phyloP scores from a whole-genome alignment of 768 basidiomycete genomes.

The Macrolepiota dolichaula region DNA sequence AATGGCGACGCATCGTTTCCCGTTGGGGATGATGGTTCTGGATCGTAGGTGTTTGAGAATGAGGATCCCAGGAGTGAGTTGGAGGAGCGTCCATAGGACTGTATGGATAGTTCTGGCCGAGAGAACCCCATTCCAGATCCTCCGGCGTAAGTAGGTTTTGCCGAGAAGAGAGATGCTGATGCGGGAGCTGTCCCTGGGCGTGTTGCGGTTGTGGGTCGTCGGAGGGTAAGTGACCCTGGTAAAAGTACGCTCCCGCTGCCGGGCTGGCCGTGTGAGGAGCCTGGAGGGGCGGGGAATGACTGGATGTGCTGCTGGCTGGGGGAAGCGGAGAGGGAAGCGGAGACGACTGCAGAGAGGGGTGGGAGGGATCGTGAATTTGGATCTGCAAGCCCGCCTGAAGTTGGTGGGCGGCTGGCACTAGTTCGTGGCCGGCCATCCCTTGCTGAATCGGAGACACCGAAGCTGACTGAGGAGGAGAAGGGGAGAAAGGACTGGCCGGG shows the following conservation, averaged over 20 bases:
- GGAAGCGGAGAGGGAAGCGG: slow-evolving; percentile 57
- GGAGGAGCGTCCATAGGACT: slow-evolving; percentile 10
- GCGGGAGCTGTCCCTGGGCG: slow-evolving; percentile 74
- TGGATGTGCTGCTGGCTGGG: slow-evolving; percentile 34
- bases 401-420: slow-evolving; percentile 44
- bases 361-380: slow-evolving; percentile 50
- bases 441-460: slow-evolving; percentile 25
- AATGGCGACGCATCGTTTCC: slow-evolving; percentile 61
- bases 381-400: slow-evolving; percentile 43
- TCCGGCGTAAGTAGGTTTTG: slow-evolving; percentile 45
- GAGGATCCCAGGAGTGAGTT: slow-evolving; percentile 8
- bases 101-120: slow-evolving; percentile 24
- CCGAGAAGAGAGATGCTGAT: slow-evolving; percentile 56
- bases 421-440: slow-evolving; percentile 24
- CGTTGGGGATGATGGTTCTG: slow-evolving; percentile 10
- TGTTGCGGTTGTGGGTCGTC: slow-evolving; percentile 57
- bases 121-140: slow-evolving; percentile 51
- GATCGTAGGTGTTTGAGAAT: slow-evolving; percentile 21
- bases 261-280: slow-evolving; percentile 27
- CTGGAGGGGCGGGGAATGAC: slow-evolving; percentile 27
- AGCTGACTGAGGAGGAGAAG: slow-evolving; percentile 38
- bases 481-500: slow-evolving; percentile 70
- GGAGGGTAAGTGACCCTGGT: slow-evolving; percentile 49
- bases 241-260: slow-evolving; percentile 48
- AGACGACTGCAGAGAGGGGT: slow-evolving; percentile 74